Conservation (phyloP, 2,329 filamentous ascomycete genomes). For the Nothopassalora personata region DNA sequence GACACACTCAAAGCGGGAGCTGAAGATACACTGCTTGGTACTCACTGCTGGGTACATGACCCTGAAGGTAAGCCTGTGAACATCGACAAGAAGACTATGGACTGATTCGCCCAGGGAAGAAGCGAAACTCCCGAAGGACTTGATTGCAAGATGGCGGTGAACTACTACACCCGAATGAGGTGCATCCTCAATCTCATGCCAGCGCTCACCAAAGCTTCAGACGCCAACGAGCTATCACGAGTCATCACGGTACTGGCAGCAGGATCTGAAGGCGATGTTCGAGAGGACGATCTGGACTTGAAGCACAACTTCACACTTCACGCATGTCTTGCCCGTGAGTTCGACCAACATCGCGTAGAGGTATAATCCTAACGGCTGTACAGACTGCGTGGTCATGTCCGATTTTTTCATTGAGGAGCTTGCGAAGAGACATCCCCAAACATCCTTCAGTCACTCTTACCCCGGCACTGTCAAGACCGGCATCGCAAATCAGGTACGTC, state of each 20-base stretch:
- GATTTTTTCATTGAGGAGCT: constrained; percentile 51
- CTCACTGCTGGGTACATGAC: constrained; percentile 48
- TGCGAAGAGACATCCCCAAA: constrained; percentile 41
- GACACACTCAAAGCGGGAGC: constrained; percentile 41
- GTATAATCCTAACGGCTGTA: neutral
- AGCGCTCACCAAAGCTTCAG: constrained; percentile 42
- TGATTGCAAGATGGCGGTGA: constrained; percentile 47
- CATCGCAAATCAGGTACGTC: constrained; percentile 31
- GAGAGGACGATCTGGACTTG: constrained; percentile 44
- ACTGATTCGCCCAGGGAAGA: constrained; percentile 27
- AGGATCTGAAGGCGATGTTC: constrained; percentile 49
- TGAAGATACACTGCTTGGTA: constrained; percentile 52
- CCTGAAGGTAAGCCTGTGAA: constrained; percentile 10
- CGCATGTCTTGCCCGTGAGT: constrained; percentile 31
- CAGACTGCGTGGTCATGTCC: constrained; percentile 42
- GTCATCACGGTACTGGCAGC: constrained; percentile 53
- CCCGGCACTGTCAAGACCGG: constrained; percentile 46
- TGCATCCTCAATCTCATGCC: constrained; percentile 56
- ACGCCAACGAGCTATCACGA: constrained; percentile 41
- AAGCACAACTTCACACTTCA: constrained; percentile 36
- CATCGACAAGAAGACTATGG: neutral
- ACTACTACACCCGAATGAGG: constrained; percentile 55
- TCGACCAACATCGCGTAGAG: neutral
- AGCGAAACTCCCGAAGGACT: constrained; percentile 55
- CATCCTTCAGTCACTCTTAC: constrained; percentile 47